Evolutionary conservation across 1,284 basidiomycete species (phyloP), one percentile per base, ranked within the genome.

Genomic region (Coniferiporia weirii): DNA sequence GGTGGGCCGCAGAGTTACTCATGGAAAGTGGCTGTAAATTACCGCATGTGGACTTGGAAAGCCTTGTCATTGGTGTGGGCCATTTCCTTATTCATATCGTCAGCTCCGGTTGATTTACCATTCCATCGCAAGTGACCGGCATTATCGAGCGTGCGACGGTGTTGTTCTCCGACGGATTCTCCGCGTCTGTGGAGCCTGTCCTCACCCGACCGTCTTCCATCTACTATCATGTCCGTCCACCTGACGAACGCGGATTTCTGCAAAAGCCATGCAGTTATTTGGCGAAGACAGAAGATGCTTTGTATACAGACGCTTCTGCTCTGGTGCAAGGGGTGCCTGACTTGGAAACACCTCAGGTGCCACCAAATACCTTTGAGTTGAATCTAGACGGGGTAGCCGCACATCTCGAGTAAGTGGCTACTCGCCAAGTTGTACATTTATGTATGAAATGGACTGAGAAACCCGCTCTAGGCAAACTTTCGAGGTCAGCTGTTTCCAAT

Each of bases 241-340:
- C 40, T 17, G 27, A 45, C 32, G 15, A 54, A 44, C 19, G 27
- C 0, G 53, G 53, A n/a, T 54, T 45, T 34, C 27, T 54, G 13
- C 53, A 44, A 34, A 54, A 54, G 53, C 53, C 53, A 3, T 54
- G 53, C 22, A 43, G 53, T 34, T 54, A 46, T 38, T 32, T 54
- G n/a, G 45, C 53, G 10, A 34, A 46, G 12, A 54, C 53, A n/a
- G 4, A 20, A 3, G 38, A 12, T 40, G 2, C 38, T 40, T 46
- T 9, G 17, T 15, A 46, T 22, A 27, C 43, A 9, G 17, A 45
- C n/a, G 44, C 13, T 15, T 20, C 10, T 7, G 46, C 53, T 32
- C 15, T 17, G 13, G 48, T 27, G 20, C 7, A 49, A 34, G 12
- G 6, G 12, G 7, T 4, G 10, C 22, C 19, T n/a, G 22, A 32